Evolutionary conservation across 2,329 filamentous ascomycete genomes (phyloP).

Genomic region (Ophiocordyceps robertsii): DNA sequence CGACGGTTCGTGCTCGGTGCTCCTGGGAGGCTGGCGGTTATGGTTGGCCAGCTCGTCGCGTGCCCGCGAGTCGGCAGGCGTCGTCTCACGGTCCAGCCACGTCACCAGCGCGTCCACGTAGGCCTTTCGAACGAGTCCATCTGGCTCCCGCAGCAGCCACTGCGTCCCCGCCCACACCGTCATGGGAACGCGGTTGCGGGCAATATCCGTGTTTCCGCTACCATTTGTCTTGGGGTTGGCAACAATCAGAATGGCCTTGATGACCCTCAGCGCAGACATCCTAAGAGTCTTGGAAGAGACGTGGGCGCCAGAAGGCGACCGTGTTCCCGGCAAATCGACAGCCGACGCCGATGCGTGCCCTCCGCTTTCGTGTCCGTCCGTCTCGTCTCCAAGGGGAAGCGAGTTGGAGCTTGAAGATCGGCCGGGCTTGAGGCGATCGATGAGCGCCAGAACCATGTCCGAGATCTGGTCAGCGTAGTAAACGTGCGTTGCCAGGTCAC

Average conservation of each 20-base stretch:
- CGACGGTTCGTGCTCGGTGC: slow-evolving; percentile 22
- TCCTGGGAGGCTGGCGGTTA: slow-evolving; percentile 28
- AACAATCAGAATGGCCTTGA: slow-evolving; percentile 71
- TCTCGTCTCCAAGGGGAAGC: slow-evolving; percentile 32
- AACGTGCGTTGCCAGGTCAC: slow-evolving; percentile 83
- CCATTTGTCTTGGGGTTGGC: slow-evolving; percentile 56
- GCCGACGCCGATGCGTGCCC: slow-evolving; percentile 13
- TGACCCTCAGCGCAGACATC: slow-evolving; percentile 56
- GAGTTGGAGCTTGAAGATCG: slow-evolving; percentile 28
- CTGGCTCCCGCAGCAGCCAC: slow-evolving; percentile 73
- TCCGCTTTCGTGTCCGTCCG: slow-evolving; percentile 20
- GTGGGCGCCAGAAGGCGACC: slow-evolving; percentile 33
- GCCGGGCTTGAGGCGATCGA: slow-evolving; percentile 62
- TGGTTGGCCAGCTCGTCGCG: slow-evolving; percentile 38
- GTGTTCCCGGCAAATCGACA: slow-evolving; percentile 28
- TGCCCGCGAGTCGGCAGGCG: slow-evolving; percentile 48
- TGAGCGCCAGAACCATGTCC: slow-evolving; percentile 79
- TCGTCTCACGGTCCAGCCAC: slow-evolving; percentile 77
- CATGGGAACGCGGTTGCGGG: slow-evolving; percentile 62
- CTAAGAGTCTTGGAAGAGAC: slow-evolving; percentile 43
- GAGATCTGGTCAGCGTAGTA: slow-evolving; percentile 95
- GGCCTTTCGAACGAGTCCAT: slow-evolving; percentile 65
- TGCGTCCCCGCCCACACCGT: slow-evolving; percentile 94
- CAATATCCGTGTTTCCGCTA: slow-evolving; percentile 47
- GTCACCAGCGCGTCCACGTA: slow-evolving; percentile 74